Conservation (phyloP, 345 rosid species). For the Geranium brycei region DNA sequence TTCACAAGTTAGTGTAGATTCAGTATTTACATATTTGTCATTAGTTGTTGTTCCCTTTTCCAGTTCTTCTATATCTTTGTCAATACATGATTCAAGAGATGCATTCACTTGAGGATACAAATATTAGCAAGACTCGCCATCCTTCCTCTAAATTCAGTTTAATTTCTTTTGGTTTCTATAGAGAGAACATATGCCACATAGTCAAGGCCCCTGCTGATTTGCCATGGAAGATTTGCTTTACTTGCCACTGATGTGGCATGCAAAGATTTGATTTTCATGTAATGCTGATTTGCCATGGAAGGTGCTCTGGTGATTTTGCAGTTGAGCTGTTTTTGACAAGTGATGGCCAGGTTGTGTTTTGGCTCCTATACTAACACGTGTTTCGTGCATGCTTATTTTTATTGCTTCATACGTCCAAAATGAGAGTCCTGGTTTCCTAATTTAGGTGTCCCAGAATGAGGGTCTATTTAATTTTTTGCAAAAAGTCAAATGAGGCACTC, state of each 20-base stretch:
- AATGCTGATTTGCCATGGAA: constrained; percentile 21
- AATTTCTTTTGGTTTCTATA: constrained; percentile 15
- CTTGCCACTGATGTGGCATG: constrained; percentile 73
- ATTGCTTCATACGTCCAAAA: not conserved
- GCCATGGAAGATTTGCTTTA: constrained; percentile 58
- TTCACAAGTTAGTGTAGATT: constrained; percentile 53
- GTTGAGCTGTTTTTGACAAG: constrained; percentile 80
- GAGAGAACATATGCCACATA: constrained; percentile 92
- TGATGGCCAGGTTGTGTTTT: constrained; percentile 55
- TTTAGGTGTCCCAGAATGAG: too few species aligned
- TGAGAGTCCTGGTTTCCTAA: too few species aligned
- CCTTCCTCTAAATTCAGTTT: constrained; percentile 5
- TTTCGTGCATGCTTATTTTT: constrained; percentile 1
- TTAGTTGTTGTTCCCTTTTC: too few species aligned
- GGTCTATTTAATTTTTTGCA: too few species aligned
- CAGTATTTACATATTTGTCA: too few species aligned
- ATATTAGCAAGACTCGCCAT: not conserved
- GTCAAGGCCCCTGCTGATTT: constrained; percentile 86
- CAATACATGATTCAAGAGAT: not conserved
- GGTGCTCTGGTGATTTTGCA: constrained; percentile 87
- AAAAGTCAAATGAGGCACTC: too few species aligned
- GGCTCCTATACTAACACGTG: constrained; percentile 1
- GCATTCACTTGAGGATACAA: not conserved
- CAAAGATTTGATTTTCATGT: constrained; percentile 14
- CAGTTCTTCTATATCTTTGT: not conserved